phyloP scores from a whole-genome alignment of 2,329 filamentous ascomycete species.

The Fusarium sp. region DNA sequence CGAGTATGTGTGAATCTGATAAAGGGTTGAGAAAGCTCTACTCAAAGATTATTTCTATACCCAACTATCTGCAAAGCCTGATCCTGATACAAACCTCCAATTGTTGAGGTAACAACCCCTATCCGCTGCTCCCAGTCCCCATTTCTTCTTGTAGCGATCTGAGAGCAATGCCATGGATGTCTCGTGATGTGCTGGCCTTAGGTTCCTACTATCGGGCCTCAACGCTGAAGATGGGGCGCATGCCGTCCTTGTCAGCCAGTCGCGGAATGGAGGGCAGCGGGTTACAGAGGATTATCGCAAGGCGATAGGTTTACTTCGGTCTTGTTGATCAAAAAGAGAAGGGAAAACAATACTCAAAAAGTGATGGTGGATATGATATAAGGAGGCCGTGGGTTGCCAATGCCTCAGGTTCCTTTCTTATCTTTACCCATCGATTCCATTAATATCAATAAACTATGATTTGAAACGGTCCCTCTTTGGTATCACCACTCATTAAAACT shows the following conservation, averaged over 20 bases:
- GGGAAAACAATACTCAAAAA: conserved; percentile 31
- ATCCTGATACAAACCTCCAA: not conserved
- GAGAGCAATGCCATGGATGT: conserved; percentile 20
- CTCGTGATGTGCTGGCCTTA: conserved; percentile 32
- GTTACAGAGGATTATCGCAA: conserved; percentile 38
- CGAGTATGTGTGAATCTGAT: conserved; percentile 34
- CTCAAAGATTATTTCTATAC: not conserved
- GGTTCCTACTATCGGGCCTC: conserved; percentile 40
- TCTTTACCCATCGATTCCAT: conserved; percentile 10
- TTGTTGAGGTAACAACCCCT: conserved; percentile 1
- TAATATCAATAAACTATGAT: not conserved
- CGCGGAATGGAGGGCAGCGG: conserved; percentile 39
- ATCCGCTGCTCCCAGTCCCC: not conserved
- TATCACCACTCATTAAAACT: conserved; percentile 4
- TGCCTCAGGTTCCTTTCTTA: conserved; percentile 29
- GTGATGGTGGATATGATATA: conserved; percentile 39
- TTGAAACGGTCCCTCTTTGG: not conserved
- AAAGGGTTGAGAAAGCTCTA: not conserved
- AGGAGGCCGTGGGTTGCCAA: conserved; percentile 39
- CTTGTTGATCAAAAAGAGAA: conserved; percentile 33
- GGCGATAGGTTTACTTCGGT: conserved; percentile 31
- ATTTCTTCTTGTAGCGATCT: conserved; percentile 1
- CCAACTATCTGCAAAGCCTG: not conserved
- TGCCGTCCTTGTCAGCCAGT: conserved; percentile 35
- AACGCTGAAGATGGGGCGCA: conserved; percentile 42